A percentile compares a stretch with the other conserved stretches of the same genome.
Conservation (phyloP, 352 stramenopile genomes). For the Phytophthora uliginosa region DNA sequence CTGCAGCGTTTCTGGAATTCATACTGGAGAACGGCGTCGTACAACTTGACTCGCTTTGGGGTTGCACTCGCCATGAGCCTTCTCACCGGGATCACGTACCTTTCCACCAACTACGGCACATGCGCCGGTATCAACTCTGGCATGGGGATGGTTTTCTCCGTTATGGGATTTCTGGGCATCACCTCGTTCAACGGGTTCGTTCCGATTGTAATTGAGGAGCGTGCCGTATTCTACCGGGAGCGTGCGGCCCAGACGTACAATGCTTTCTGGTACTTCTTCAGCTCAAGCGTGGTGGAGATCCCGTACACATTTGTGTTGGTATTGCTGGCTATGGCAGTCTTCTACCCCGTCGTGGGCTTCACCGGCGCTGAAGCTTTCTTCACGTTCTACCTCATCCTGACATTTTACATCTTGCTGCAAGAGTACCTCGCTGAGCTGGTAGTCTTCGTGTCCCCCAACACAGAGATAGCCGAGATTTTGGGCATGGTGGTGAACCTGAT, state of each 20-base stretch:
- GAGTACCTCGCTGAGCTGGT: conserved; percentile 38
- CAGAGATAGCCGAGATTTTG: conserved; percentile 36
- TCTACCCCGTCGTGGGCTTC: conserved; percentile 29
- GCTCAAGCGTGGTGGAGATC: conserved; percentile 17
- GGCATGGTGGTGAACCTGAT: conserved; percentile 46
- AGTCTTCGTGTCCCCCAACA: conserved; percentile 39
- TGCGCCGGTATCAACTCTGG: conserved; percentile 24
- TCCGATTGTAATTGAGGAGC: conserved; percentile 6
- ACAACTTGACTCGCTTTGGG: conserved; percentile 24
- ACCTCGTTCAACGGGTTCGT: conserved; percentile 16
- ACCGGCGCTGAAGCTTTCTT: conserved; percentile 30
- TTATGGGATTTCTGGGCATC: conserved; percentile 10
- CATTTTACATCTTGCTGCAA: conserved; percentile 33
- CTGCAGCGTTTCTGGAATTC: conserved; percentile 16
- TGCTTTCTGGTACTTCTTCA: conserved; percentile 29
- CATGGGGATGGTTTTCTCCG: conserved; percentile 22
- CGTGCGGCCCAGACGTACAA: conserved; percentile 24
- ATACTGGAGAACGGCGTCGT: conserved; percentile 26
- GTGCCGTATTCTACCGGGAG: conserved; percentile 23
- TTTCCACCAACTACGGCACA: conserved; percentile 4
- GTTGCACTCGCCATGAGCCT: conserved; percentile 5
- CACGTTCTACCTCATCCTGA: conserved; percentile 36
- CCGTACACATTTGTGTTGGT: conserved; percentile 11
- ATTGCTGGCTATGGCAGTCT: conserved; percentile 10
- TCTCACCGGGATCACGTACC: conserved; percentile 5